Conservation (phyloP, 768 basidiomycete species). For the Trametes meyenii region DNA sequence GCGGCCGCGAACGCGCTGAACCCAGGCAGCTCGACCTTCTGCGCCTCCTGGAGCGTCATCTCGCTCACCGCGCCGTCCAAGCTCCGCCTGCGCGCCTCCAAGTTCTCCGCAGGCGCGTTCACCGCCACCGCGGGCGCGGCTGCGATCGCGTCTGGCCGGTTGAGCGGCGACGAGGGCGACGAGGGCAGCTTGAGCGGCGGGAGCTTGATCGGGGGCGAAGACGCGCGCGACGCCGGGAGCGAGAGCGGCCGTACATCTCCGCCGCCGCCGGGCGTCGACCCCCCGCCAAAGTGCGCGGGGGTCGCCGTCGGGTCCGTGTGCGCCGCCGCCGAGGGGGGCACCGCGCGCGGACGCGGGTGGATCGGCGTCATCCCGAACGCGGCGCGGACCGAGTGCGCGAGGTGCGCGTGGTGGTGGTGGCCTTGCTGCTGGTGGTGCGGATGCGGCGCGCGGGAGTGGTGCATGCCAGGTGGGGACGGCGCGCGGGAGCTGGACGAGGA, state of each 20-base stretch:
- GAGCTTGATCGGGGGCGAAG: slow-evolving; percentile 71
- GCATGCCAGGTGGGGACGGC: slow-evolving; percentile 53
- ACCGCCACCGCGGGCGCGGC: not conserved
- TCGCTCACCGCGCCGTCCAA: slow-evolving; percentile 21
- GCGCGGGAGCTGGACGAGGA: slow-evolving; percentile 62
- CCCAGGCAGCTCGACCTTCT: slow-evolving; percentile 58
- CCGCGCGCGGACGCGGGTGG: slow-evolving; percentile 41
- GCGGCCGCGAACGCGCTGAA: slow-evolving; percentile 70
- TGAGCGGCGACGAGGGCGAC: slow-evolving; percentile 28
- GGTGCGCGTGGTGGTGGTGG: slow-evolving; percentile 54
- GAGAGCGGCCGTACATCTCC: slow-evolving; percentile 23
- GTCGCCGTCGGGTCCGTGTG: slow-evolving; percentile 29
- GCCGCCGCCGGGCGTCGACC: slow-evolving; percentile 12
- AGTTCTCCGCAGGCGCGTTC: slow-evolving; percentile 16
- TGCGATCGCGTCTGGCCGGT: slow-evolving; percentile 10
- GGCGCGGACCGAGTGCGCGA: slow-evolving; percentile 82
- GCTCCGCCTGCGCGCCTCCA: slow-evolving; percentile 23
- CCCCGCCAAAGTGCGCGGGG: slow-evolving; percentile 29
- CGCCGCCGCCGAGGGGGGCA: slow-evolving; percentile 29
- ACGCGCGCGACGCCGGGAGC: slow-evolving; percentile 61
- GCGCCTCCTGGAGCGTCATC: slow-evolving; percentile 18
- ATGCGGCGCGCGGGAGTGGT: slow-evolving; percentile 14
- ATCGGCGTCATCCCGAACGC: slow-evolving; percentile 96
- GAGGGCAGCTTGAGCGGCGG: slow-evolving; percentile 62
- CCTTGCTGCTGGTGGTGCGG: slow-evolving; percentile 17